These are phyloP conservation scores for Adiantum capillusveneris DNA, from an alignment of 75 land plant species.

Conservation along the genomic window DNA sequence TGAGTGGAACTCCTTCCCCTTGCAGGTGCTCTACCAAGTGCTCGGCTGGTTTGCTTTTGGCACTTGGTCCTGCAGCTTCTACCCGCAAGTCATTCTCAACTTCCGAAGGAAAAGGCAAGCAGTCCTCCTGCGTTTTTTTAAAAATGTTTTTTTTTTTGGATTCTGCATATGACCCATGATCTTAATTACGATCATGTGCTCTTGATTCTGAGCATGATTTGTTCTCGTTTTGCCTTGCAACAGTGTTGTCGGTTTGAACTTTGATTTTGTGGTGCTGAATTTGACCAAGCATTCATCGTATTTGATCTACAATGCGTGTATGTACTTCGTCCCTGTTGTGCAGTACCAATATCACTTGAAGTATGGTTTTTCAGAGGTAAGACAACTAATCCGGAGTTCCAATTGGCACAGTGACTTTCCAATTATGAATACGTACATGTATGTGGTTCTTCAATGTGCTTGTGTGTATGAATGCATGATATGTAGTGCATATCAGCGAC, in stretches of 20 bases:
- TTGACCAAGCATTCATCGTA: slow-evolving; percentile 92
- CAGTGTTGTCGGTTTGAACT: slow-evolving; percentile 92
- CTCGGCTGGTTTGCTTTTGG: slow-evolving; percentile 84
- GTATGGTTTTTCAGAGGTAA: slow-evolving; percentile 72
- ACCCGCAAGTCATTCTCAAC: slow-evolving; percentile 89
- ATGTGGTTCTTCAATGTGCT: too few relatives aligned
- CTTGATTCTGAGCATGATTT: too few relatives aligned
- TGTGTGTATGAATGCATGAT: too few relatives aligned
- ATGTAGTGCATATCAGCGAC: too few relatives aligned
- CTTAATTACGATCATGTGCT: too few relatives aligned
- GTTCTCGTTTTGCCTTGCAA: too few relatives aligned
- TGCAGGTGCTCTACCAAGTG: slow-evolving; percentile 50
- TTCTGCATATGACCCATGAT: too few relatives aligned
- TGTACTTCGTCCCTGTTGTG: slow-evolving; percentile 77
- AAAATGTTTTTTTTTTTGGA: background rate
- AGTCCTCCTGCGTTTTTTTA: background rate
- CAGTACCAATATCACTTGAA: slow-evolving; percentile 77
- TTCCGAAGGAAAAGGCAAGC: slow-evolving; percentile 72
- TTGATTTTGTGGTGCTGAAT: slow-evolving; percentile 86
- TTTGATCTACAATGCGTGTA: slow-evolving; percentile 73
- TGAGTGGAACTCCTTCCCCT: slow-evolving; percentile 56
- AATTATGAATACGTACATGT: too few relatives aligned
- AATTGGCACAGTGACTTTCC: too few relatives aligned
- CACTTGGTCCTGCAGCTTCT: slow-evolving; percentile 93
- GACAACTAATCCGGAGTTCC: too few relatives aligned